These are phyloP conservation scores for Nicotiana attenuata DNA, from an alignment of 257 asterid species.

Conservation along the genomic window DNA sequence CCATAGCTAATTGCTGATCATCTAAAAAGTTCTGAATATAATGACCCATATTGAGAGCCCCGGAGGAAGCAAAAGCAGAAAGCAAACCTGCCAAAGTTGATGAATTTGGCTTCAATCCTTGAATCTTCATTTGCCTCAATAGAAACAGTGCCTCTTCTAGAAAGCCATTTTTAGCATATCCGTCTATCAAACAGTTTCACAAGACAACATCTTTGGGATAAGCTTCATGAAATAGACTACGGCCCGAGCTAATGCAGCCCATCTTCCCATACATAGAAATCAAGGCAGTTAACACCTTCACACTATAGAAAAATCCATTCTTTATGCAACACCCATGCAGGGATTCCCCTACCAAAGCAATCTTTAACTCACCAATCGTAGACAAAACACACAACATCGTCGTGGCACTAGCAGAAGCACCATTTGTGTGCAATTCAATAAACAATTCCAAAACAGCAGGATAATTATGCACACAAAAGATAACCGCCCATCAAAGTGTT, in stretches of 20 bases:
- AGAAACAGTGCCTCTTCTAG: constrained; percentile 36
- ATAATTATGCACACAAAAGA: constrained; percentile 18
- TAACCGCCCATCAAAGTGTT: constrained; percentile 64
- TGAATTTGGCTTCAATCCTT: constrained; percentile 33
- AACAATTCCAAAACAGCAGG: constrained; percentile 36
- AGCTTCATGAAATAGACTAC: constrained; percentile 41
- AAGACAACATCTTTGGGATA: constrained; percentile 39
- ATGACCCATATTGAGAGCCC: constrained; percentile 34
- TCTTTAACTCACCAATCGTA: constrained; percentile 25
- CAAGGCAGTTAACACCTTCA: constrained; percentile 37
- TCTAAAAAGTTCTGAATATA: constrained; percentile 24
- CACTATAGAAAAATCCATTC: constrained; percentile 38
- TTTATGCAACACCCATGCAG: constrained; percentile 47
- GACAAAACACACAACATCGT: constrained; percentile 35
- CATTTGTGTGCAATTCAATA: constrained; percentile 19
- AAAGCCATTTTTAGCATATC: constrained; percentile 41
- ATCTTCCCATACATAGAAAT: constrained; percentile 55
- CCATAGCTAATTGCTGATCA: constrained; percentile 31
- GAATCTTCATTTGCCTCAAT: constrained; percentile 37
- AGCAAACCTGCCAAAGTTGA: constrained; percentile 52
- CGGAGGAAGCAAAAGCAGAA: constrained; percentile 46
- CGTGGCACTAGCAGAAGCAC: constrained; percentile 21
- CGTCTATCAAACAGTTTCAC: constrained; percentile 69
- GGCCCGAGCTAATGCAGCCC: constrained; percentile 25
- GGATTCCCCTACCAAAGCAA: constrained; percentile 21